Evolutionary conservation across 1,284 basidiomycete genomes (phyloP).

Genomic region (Hemileia vastatrix): DNA sequence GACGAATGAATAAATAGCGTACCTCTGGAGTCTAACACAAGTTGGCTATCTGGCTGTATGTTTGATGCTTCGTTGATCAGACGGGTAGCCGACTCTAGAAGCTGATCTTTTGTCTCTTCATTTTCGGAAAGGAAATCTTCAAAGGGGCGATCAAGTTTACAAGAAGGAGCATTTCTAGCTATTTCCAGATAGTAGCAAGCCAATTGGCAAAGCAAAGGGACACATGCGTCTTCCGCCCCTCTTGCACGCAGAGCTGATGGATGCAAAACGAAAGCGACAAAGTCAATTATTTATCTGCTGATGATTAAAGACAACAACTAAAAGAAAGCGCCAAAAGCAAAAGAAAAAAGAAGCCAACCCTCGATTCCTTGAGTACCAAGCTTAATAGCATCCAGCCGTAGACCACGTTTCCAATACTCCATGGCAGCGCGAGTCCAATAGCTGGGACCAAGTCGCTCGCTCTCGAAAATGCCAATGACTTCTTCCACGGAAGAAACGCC

Average conservation of each 20-base stretch:
- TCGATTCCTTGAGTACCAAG: slow-evolving; percentile 13
- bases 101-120: slow-evolving; percentile 2
- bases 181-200: slow-evolving; percentile 1
- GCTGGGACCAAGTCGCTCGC: slow-evolving; percentile 11
- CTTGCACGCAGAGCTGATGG: slow-evolving; percentile 14
- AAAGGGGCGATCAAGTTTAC: slow-evolving; percentile 1
- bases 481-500: slow-evolving; percentile 14
- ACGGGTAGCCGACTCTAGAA: not conserved
- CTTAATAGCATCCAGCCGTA: slow-evolving; percentile 8
- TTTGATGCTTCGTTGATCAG: slow-evolving; percentile 13
- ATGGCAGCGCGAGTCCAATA: slow-evolving; percentile 18
- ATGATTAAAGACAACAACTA: not conserved
- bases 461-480: slow-evolving; percentile 11
- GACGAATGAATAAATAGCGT: not conserved
- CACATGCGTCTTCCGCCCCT: slow-evolving; percentile 9
- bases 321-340: not conserved
- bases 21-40: slow-evolving; percentile 18
- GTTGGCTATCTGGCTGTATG: slow-evolving; percentile 6
- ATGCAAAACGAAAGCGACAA: not conserved
- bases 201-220: slow-evolving; percentile 19
- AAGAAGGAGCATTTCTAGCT: slow-evolving; percentile 3
- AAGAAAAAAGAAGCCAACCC: not conserved
- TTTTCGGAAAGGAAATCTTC: slow-evolving; percentile 8
- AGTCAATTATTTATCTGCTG: not conserved
- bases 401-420: slow-evolving; percentile 19